A percentile compares a stretch with the other conserved stretches of the same genome.
Conservation (phyloP, 2,329 filamentous ascomycete genomes). For the Fusarium camptoceras region DNA sequence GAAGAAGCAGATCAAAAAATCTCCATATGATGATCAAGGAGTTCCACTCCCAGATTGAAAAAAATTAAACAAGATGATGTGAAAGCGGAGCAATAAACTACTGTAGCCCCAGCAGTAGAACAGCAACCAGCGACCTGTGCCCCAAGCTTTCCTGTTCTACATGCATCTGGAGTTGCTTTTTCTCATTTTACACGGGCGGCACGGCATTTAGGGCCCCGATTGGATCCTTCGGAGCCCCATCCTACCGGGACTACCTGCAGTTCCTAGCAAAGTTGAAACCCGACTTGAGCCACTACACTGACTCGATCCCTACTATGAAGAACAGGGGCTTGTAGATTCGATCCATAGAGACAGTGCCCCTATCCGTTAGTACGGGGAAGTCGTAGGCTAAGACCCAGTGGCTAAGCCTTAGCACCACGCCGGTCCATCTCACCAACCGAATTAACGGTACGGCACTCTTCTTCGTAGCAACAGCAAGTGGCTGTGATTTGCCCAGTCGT, state of each 20-base stretch:
- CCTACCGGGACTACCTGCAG: neutral
- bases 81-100: neutral
- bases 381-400: neutral
- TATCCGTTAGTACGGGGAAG: neutral
- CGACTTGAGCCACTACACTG: neutral
- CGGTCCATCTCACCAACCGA: neutral
- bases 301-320: neutral
- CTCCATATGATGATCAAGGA: neutral
- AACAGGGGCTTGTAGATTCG: neutral
- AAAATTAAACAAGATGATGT: neutral
- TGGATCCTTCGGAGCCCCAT: neutral
- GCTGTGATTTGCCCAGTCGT: neutral
- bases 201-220: neutral
- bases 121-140: neutral
- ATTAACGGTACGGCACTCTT: neutral
- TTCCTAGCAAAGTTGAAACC: neutral
- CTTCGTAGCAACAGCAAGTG: too few species aligned
- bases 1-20: neutral
- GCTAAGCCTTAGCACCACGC: constrained; percentile 1
- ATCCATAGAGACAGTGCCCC: neutral
- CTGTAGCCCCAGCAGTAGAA: neutral
- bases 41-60: neutral
- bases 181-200: neutral
- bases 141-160: neutral
- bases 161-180: neutral